Percentiles rank a stretch among this genome's conserved stretches.
Evolutionary conservation across 2,329 filamentous ascomycete species (phyloP).

Genomic region (Ophiognomonia clavigignenti-juglandacearum): DNA sequence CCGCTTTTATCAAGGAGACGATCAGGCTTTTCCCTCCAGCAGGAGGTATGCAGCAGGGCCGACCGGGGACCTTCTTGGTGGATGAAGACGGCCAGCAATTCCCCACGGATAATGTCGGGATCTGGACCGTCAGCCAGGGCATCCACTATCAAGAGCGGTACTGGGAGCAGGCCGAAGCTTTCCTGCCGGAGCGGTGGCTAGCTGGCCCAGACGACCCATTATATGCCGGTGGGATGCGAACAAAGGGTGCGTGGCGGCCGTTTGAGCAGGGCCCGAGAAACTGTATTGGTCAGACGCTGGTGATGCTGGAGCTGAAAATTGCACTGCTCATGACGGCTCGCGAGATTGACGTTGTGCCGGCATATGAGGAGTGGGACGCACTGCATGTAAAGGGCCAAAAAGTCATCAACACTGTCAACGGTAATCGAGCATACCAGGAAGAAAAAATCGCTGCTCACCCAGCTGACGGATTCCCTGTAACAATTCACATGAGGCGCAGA

Average conservation of each 20-base stretch:
- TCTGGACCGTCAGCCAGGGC: constrained; percentile 18
- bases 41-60: constrained; percentile 32
- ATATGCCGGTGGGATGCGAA: constrained; percentile 16
- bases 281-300: constrained; percentile 28
- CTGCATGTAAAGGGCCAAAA: constrained; percentile 3
- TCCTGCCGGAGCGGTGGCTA: constrained; percentile 33
- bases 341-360: constrained; percentile 21
- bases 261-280: constrained; percentile 25
- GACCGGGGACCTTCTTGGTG: constrained; percentile 26
- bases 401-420: constrained; percentile 17
- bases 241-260: constrained; percentile 19
- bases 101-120: constrained; percentile 18
- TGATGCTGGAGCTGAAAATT: constrained; percentile 23
- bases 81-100: constrained; percentile 33
- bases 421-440: constrained; percentile 21
- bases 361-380: constrained; percentile 26
- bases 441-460: constrained; percentile 11
- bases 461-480: constrained; percentile 3
- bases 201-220: constrained; percentile 18
- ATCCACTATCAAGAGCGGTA: constrained; percentile 30
- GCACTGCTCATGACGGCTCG: constrained; percentile 20
- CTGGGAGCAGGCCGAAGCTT: constrained; percentile 29
- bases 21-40: constrained; percentile 39
- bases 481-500: neutral
- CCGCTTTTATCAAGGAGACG: constrained; percentile 32